Conservation (phyloP, 306 rosid species). For the Morella rubra region DNA sequence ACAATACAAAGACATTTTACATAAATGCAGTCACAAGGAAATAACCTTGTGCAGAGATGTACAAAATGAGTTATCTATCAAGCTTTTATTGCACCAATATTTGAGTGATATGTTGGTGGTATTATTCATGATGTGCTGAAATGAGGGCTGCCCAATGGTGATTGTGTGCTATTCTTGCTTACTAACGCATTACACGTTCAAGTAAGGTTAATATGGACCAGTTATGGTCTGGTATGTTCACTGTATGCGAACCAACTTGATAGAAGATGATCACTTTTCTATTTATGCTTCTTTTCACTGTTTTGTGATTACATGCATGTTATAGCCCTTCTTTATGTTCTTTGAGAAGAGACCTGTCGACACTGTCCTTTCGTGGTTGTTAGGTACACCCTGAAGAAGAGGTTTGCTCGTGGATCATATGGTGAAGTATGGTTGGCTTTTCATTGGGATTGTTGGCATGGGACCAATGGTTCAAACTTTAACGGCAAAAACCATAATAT, state of each 20-base stretch:
- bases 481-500: slow-evolving; percentile 37
- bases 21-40: neutral
- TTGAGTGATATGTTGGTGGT: slow-evolving; percentile 14
- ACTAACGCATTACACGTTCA: neutral
- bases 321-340: slow-evolving; percentile 21
- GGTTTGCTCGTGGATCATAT: slow-evolving; percentile 93
- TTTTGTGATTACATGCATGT: neutral
- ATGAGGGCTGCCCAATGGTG: slow-evolving; percentile 11
- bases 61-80: neutral
- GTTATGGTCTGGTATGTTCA: neutral
- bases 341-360: slow-evolving; percentile 17
- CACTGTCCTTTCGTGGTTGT: slow-evolving; percentile 29
- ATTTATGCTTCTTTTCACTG: neutral
- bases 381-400: slow-evolving; percentile 82
- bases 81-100: slow-evolving; percentile 4
- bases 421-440: slow-evolving; percentile 99
- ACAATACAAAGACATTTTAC: neutral
- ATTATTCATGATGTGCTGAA: neutral
- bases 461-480: slow-evolving; percentile 37
- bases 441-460: slow-evolving; percentile 76
- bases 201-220: neutral
- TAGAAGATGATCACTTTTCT: neutral
- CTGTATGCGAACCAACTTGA: neutral
- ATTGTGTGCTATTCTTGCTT: neutral
- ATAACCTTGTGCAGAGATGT: neutral